Conservation (phyloP, 805 yeast genomes). For the Ogataea saltuana region DNA sequence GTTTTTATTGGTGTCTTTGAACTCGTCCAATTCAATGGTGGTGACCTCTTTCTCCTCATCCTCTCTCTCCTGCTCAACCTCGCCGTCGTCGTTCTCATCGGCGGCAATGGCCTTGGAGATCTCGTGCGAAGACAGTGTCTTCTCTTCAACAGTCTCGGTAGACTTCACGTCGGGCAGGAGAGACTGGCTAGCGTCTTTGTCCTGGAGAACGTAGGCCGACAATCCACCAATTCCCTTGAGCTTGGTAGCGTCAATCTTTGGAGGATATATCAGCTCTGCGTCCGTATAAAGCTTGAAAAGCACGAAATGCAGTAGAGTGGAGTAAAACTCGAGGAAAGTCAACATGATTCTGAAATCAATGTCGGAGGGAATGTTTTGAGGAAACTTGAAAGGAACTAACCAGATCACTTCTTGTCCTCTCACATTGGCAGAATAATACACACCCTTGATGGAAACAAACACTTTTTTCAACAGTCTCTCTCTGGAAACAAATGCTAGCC, state of each 20-base stretch:
- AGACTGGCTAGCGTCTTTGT: slow-evolving; percentile 37
- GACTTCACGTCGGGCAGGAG: slow-evolving; percentile 39
- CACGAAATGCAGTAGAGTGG: slow-evolving; percentile 86
- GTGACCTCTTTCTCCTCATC: slow-evolving; percentile 43
- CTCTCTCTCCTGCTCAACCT: slow-evolving; percentile 39
- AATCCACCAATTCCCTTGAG: slow-evolving; percentile 89
- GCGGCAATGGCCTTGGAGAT: slow-evolving; percentile 56
- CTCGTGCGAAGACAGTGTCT: slow-evolving; percentile 42
- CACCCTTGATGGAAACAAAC: slow-evolving; percentile 96
- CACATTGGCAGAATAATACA: slow-evolving; percentile 86
- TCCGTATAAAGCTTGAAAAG: slow-evolving; percentile 84
- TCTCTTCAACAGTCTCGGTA: slow-evolving; percentile 34
- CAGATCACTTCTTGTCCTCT: slow-evolving; percentile 93
- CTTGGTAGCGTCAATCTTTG: slow-evolving; percentile 70
- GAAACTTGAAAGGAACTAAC: slow-evolving; percentile 97
- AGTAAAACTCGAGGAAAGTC: slow-evolving; percentile 93
- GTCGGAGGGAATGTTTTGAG: slow-evolving; percentile 91
- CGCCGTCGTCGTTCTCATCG: slow-evolving; percentile 43
- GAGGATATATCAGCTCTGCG: slow-evolving; percentile 86
- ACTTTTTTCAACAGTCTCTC: slow-evolving; percentile 83
- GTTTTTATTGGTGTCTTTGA: slow-evolving; percentile 61
- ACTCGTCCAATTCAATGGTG: slow-evolving; percentile 64
- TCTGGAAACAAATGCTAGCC: slow-evolving; percentile 91
- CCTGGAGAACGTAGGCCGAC: slow-evolving; percentile 75
- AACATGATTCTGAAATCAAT: slow-evolving; percentile 96